Evolutionary conservation across 257 asterid genomes (phyloP), one percentile per base, ranked within the genome.

Genomic region (Plectranthus barbatus): DNA sequence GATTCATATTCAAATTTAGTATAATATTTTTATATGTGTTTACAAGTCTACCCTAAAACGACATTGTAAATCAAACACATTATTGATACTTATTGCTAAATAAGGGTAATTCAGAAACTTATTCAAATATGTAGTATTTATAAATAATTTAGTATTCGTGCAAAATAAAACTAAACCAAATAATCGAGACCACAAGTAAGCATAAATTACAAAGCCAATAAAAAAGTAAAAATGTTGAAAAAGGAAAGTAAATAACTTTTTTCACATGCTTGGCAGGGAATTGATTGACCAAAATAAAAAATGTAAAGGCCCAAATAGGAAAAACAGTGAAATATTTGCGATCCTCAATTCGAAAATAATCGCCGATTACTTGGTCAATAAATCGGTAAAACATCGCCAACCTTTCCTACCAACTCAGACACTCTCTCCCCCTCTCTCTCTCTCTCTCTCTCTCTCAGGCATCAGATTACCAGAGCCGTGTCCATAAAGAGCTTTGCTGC

Each of bases 371-470:
- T 1, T 11, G 70, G 90, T 81, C 86, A 81, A 86, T 68, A 72
- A 71, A 70, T 65, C 76, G 77, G 86, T 74, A 71, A 78, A 79
- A 77, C 10, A 72, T 79, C 66, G 75, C 62, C 81, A 57, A 67
- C 76, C 64, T 67, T 63, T 49, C 26, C 60, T 52, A 54, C 81
- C 68, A 50, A 24, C 59, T 10, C 26, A 13, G 29, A 15, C 68
- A 40, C 60, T 20, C 54, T 64, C 70, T 40, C 71, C 42, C 62
- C 13, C 12, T 9, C 71, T 4, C 34, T 10, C 63, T 57, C 70
- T 40, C 71, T 50, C 62, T 18, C 12, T 9, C 71, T 4, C 34
- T 10, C 63, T 57, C 56, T 10, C 3, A 34, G 23, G 8, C 59
- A 31, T 56, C 70, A 68, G 50, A 74, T 60, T 67, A 57, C 54